phyloP scores from a whole-genome alignment of 768 basidiomycete genomes.

The Zangia roseola region DNA sequence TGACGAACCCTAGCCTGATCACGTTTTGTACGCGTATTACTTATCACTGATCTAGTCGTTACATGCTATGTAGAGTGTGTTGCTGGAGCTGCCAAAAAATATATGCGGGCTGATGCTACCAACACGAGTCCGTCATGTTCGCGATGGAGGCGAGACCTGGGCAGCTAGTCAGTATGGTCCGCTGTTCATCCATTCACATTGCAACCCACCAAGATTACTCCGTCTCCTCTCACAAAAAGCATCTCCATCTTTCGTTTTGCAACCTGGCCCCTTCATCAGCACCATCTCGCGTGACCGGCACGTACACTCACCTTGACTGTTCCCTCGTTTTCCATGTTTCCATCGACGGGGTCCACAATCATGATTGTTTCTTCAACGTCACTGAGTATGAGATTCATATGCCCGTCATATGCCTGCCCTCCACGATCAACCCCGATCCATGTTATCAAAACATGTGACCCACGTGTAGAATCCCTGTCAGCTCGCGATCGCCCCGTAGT shows the following conservation, averaged over 20 bases:
- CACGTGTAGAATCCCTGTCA: conserved; percentile 92
- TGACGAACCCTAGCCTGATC: too few relatives aligned
- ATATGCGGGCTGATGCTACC: conserved; percentile 30
- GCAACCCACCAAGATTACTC: conserved; percentile 83
- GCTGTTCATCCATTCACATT: not conserved
- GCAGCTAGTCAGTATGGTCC: conserved; percentile 13
- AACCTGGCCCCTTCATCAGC: conserved; percentile 47
- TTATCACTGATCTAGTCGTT: conserved; percentile 6
- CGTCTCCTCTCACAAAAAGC: conserved; percentile 97
- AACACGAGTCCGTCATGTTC: conserved; percentile 44
- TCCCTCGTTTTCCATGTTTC: conserved; percentile 51
- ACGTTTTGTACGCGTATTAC: conserved; percentile 10
- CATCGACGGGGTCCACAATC: conserved; percentile 86
- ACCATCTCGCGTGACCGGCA: not conserved
- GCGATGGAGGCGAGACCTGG: conserved; percentile 79
- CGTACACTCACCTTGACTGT: conserved; percentile 61
- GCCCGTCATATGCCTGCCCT: conserved; percentile 95
- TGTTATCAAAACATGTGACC: conserved; percentile 27
- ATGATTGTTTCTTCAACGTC: conserved; percentile 98
- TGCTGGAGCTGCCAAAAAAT: conserved; percentile 27
- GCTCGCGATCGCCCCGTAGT: conserved; percentile 88
- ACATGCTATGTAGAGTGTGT: conserved; percentile 8
- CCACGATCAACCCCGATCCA: conserved; percentile 6
- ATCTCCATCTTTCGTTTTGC: conserved; percentile 95
- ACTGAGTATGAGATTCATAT: conserved; percentile 98